Percentiles rank a stretch among this genome's conserved stretches.
Conservation (phyloP, 805 yeast genomes). For the Suhomyces canberraensis region DNA sequence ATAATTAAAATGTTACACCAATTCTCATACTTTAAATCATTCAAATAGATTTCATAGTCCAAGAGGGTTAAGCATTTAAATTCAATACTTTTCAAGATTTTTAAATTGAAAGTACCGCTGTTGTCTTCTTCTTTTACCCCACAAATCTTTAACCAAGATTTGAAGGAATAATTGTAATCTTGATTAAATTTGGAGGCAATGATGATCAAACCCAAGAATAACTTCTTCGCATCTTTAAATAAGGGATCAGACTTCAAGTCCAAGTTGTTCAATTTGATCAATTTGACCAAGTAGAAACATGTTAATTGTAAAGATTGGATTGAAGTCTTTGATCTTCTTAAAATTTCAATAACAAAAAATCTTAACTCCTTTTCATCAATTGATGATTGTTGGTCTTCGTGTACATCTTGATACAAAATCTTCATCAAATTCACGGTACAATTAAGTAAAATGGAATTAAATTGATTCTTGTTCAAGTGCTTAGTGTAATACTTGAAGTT, state of each 20-base stretch:
- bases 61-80: slow-evolving; percentile 48
- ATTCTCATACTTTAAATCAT: slow-evolving; percentile 44
- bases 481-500: slow-evolving; percentile 39
- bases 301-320: slow-evolving; percentile 63
- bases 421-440: slow-evolving; percentile 34
- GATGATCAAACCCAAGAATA: slow-evolving; percentile 65
- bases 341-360: slow-evolving; percentile 39
- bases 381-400: slow-evolving; percentile 1
- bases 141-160: slow-evolving; percentile 72
- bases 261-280: slow-evolving; percentile 24
- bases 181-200: slow-evolving; percentile 70
- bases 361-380: slow-evolving; percentile 15
- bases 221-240: slow-evolving; percentile 56
- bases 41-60: slow-evolving; percentile 56
- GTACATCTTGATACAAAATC: slow-evolving; percentile 21
- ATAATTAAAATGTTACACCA: slow-evolving; percentile 44
- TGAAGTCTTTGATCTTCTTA: slow-evolving; percentile 55
- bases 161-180: slow-evolving; percentile 66
- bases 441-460: slow-evolving; percentile 38
- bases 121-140: slow-evolving; percentile 40
- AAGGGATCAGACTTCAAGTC: slow-evolving; percentile 7
- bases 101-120: slow-evolving; percentile 33
- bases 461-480: slow-evolving; percentile 38
- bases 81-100: slow-evolving; percentile 54
- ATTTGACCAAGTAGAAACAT: slow-evolving; percentile 57